Evolutionary conservation across 208 protist species (phyloP).

Genomic region (Trypanosoma theileri): DNA sequence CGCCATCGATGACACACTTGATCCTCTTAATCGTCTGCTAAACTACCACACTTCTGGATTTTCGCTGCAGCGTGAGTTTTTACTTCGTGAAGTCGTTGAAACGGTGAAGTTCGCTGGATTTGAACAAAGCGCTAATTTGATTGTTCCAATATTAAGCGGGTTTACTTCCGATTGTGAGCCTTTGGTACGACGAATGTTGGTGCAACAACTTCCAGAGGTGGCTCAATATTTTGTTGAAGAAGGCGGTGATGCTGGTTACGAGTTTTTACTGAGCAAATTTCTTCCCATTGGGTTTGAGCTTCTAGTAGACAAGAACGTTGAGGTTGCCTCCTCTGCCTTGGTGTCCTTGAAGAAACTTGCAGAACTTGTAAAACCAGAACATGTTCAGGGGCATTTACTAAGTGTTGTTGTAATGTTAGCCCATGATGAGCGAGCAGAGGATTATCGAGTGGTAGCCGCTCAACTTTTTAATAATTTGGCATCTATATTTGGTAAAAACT

Average conservation of each 20-base stretch:
- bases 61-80: slow-evolving; percentile 85
- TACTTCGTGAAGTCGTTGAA: slow-evolving; percentile 84
- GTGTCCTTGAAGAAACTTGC: slow-evolving; percentile 82
- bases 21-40: slow-evolving; percentile 80
- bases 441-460: slow-evolving; percentile 93
- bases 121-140: slow-evolving; percentile 61
- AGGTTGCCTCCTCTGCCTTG: slow-evolving; percentile 88
- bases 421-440: slow-evolving; percentile 94
- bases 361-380: slow-evolving; percentile 71
- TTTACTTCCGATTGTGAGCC: slow-evolving; percentile 91
- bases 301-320: slow-evolving; percentile 94
- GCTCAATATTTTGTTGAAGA: slow-evolving; percentile 75
- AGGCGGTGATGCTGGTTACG: slow-evolving; percentile 80
- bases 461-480: slow-evolving; percentile 90
- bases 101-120: slow-evolving; percentile 85
- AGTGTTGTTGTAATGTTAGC: slow-evolving; percentile 89
- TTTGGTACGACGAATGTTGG: slow-evolving; percentile 88
- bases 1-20: slow-evolving; percentile 91
- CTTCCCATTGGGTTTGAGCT: slow-evolving; percentile 93
- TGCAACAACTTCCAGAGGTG: slow-evolving; percentile 86
- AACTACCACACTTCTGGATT: slow-evolving; percentile 91
- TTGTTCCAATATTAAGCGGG: slow-evolving; percentile 86
- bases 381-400: slow-evolving; percentile 88
- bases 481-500: slow-evolving; percentile 65
- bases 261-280: slow-evolving; percentile 79